Conservation (phyloP, 306 rosid genomes). For the Psophocarpus tetragonolobus region DNA sequence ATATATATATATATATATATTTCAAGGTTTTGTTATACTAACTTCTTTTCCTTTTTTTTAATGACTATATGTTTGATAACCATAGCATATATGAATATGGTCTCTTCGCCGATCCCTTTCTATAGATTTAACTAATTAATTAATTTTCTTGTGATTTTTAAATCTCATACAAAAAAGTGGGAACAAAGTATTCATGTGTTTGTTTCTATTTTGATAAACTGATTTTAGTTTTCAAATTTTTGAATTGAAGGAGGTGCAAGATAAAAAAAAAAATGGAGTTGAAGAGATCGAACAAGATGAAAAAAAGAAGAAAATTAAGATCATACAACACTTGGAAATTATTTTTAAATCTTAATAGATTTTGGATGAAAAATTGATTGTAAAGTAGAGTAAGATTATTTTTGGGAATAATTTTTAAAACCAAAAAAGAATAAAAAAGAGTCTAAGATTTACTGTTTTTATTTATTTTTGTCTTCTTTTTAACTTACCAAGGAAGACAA, state of each 20-base stretch:
- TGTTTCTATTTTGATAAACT: not conserved
- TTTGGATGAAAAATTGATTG: not conserved
- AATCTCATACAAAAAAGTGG: not conserved
- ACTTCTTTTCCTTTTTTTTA: not conserved
- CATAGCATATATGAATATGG: constrained; percentile 19
- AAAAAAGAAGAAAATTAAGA: not conserved
- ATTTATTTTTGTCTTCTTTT: not conserved
- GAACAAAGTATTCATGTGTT: not conserved
- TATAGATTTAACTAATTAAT: not conserved
- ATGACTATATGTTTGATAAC: not conserved
- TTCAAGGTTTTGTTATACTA: not conserved
- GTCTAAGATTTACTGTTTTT: too few relatives aligned
- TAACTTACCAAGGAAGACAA: not conserved
- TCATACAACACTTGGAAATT: too few relatives aligned
- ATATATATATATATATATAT: too few relatives aligned
- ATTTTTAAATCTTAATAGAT: too few relatives aligned
- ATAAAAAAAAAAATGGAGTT: not conserved
- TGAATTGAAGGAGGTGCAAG: not conserved
- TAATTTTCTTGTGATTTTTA: not conserved
- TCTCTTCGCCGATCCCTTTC: not conserved
- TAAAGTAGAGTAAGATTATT: not conserved
- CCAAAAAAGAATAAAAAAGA: too few relatives aligned
- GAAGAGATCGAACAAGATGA: not conserved
- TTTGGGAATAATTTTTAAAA: not conserved
- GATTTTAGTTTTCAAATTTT: not conserved